These are phyloP conservation scores for Sanghuangporus weigelae DNA, from an alignment of 1,284 basidiomycete species.

Conservation along the genomic window DNA sequence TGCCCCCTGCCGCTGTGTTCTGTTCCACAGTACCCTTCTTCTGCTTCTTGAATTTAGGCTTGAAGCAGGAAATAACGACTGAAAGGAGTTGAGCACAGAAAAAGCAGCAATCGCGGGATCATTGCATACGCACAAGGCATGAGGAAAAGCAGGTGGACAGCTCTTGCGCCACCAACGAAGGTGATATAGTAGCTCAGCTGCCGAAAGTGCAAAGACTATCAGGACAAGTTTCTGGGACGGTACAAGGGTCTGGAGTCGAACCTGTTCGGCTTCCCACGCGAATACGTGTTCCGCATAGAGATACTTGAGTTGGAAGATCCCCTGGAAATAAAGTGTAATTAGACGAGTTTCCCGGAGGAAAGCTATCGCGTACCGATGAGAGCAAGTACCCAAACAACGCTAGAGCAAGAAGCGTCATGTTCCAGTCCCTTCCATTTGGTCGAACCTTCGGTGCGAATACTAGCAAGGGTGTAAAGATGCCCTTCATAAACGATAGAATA, in stretches of 20 bases:
- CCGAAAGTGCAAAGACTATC: background rate
- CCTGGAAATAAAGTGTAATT: constrained; percentile 28
- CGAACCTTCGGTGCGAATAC: constrained; percentile 49
- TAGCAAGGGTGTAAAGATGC: constrained; percentile 43
- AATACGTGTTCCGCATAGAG: constrained; percentile 53
- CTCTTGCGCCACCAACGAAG: constrained; percentile 44
- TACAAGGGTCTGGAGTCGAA: background rate
- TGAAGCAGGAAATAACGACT: constrained; percentile 44
- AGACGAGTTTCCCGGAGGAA: background rate
- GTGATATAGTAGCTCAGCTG: constrained; percentile 63
- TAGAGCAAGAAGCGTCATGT: constrained; percentile 46
- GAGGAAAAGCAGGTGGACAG: constrained; percentile 46
- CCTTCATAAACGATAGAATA: constrained; percentile 24
- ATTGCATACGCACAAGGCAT: constrained; percentile 44
- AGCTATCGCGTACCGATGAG: constrained; percentile 35
- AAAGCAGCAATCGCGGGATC: background rate
- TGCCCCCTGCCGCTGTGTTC: constrained; percentile 8
- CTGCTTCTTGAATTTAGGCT: constrained; percentile 30
- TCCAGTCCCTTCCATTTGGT: constrained; percentile 45
- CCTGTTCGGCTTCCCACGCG: constrained; percentile 52
- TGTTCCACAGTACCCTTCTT: constrained; percentile 20
- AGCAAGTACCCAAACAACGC: constrained; percentile 42
- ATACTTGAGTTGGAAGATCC: constrained; percentile 55
- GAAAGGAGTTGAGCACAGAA: constrained; percentile 14
- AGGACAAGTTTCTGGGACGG: background rate